phyloP scores from a whole-genome alignment of 2,329 filamentous ascomycete genomes.

The Shiraia sp. region DNA sequence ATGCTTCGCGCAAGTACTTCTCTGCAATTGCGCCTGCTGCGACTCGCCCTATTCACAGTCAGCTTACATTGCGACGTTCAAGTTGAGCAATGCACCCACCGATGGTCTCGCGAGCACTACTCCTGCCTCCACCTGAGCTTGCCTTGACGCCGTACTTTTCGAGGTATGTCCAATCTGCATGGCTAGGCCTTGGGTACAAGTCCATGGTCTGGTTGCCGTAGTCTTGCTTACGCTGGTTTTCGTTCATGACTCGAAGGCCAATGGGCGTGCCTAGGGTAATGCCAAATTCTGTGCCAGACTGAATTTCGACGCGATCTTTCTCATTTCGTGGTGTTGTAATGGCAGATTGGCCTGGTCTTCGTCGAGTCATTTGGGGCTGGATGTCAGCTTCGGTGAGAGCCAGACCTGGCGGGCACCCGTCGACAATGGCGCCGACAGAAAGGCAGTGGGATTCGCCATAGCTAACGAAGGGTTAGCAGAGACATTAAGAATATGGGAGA shows the following conservation, averaged over 20 bases:
- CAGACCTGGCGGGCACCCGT: constrained; percentile 88
- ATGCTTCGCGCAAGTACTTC: constrained; percentile 80
- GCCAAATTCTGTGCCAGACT: constrained; percentile 89
- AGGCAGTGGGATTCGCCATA: constrained; percentile 90
- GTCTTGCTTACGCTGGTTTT: constrained; percentile 91
- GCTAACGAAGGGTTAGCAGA: constrained; percentile 45
- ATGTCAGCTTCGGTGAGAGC: constrained; percentile 83
- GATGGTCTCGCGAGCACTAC: constrained; percentile 93
- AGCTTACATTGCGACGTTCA: constrained; percentile 4
- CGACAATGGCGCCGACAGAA: constrained; percentile 92
- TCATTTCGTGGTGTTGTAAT: constrained; percentile 93
- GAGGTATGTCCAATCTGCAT: constrained; percentile 96
- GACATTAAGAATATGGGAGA: background rate
- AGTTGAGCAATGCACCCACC: constrained; percentile 50
- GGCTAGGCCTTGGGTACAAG: constrained; percentile 83
- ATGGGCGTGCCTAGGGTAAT: constrained; percentile 91
- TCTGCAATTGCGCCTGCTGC: constrained; percentile 91
- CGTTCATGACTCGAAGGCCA: constrained; percentile 81
- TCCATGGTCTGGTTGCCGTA: constrained; percentile 92
- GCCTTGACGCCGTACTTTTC: constrained; percentile 97
- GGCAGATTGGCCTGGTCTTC: constrained; percentile 84
- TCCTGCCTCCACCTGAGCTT: constrained; percentile 84
- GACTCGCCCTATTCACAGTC: constrained; percentile 66
- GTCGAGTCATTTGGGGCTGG: constrained; percentile 90
- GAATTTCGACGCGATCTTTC: constrained; percentile 88